Conservation (phyloP, 2,329 filamentous ascomycete species). For the Arthrobotrys iridis region DNA sequence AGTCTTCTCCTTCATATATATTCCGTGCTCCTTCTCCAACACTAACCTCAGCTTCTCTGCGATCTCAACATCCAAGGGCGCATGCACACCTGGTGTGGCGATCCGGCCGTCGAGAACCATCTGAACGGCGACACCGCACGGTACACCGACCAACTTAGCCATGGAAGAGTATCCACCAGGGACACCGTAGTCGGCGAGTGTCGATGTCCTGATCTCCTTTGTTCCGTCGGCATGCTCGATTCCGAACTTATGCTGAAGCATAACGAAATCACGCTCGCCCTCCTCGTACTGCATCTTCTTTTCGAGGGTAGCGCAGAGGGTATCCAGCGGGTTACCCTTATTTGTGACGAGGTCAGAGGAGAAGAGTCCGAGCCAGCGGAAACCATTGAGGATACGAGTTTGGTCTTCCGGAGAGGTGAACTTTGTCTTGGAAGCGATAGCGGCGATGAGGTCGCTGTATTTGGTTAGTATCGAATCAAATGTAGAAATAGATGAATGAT, state of each 20-base stretch:
- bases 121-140: conserved; percentile 78
- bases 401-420: conserved; percentile 77
- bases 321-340: conserved; percentile 81
- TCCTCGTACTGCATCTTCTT: conserved; percentile 89
- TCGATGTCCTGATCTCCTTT: conserved; percentile 79
- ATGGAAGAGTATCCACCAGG: conserved; percentile 82
- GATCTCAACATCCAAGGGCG: conserved; percentile 77
- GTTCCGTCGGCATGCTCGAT: conserved; percentile 83
- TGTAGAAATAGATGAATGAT: not conserved
- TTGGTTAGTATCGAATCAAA: not conserved
- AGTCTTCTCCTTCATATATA: conserved; percentile 76
- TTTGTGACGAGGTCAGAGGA: conserved; percentile 71
- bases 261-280: conserved; percentile 77
- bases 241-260: conserved; percentile 82
- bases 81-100: conserved; percentile 76
- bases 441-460: conserved; percentile 72
- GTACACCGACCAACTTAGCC: conserved; percentile 82
- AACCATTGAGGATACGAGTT: conserved; percentile 74
- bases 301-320: conserved; percentile 87
- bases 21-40: conserved; percentile 79
- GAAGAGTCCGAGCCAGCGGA: conserved; percentile 74
- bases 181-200: conserved; percentile 82
- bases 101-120: conserved; percentile 80
- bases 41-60: conserved; percentile 79
- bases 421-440: conserved; percentile 78